Conservation (phyloP, 2,329 filamentous ascomycete species). For the Fusarium illudens region DNA sequence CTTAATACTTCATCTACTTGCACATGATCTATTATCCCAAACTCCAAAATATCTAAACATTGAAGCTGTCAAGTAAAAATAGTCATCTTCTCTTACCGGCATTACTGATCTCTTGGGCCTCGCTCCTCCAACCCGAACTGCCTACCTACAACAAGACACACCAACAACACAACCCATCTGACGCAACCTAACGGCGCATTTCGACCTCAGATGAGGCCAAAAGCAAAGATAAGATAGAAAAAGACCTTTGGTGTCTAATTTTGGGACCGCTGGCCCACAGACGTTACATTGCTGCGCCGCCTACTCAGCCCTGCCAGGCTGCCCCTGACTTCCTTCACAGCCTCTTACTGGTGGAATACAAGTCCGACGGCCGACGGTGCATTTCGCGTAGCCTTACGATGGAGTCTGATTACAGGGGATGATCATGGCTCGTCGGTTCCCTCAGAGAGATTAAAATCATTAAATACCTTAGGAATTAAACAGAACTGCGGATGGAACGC, state of each 20-base stretch:
- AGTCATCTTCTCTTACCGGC: background rate
- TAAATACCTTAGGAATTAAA: background rate
- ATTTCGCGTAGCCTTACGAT: background rate
- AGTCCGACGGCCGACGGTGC: background rate
- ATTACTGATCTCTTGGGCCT: background rate
- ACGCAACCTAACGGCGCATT: background rate
- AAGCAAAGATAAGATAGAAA: no score
- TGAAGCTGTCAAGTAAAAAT: no score
- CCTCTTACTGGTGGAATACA: background rate
- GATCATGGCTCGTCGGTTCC: background rate
- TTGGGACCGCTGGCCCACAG: background rate
- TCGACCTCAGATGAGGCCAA: background rate
- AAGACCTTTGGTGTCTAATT: background rate
- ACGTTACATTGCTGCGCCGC: background rate
- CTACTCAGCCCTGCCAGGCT: background rate
- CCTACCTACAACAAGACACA: no score
- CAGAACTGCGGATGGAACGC: background rate
- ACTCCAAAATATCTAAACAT: no score
- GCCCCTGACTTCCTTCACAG: background rate
- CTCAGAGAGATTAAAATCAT: background rate
- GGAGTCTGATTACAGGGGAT: background rate
- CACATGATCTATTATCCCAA: no score
- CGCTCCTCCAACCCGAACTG: background rate
- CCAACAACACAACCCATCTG: background rate
- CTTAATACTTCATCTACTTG: no score